Base-by-base conservation (phyloP, 345 rosid genomes). In the Leavenworthia alabamica region DNA sequence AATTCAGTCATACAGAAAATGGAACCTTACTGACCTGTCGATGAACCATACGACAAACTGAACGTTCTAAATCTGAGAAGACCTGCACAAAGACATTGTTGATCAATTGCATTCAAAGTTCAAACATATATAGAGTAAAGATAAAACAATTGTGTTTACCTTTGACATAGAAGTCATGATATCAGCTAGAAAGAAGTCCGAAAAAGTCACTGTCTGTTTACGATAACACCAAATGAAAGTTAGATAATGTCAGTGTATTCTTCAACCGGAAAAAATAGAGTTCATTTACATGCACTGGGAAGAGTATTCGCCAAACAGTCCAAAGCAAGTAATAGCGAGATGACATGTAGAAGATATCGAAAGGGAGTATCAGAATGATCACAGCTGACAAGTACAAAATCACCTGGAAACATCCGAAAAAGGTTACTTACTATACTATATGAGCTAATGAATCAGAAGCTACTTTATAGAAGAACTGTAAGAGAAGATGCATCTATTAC, bases 401-500 rank as follows among this genome's bases (percentile, higher is more conserved):
- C 53, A 93, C 94, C 97, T 89, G 95, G 61, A 77, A 66, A 17
- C 22, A 70, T 50, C 22, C 2, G 1, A 53, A 12, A 36, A 50
- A 58, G 13, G 15, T 12, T n/a, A 31, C 33, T n/a, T n/a, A n/a
- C n/a, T n/a, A n/a, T n/a, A n/a, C n/a, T 42, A 37, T 6, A 19
- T 58, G 43, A 64, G n/a, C 12, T 52, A 53, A 51, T 16, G 44
- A 67, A 66, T 28, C 41, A 26, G 37, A 44, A 45, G 23, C 44
- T 20, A 3, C 52, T 36, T 36, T 45, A n/a, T 5, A 56, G 0
- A 40, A 44, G 35, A 56, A 41, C 15, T 31, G 37, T 27, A 68
- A 70, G 74, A 83, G 64, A 76, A 81, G 85, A 86, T 82, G 85
- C 90, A 80, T 93, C 99, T 93, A 93, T 87, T 93, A 93, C 97